phyloP scores from a whole-genome alignment of 192 early-diverging fungal species.

The Dispira parvispora region DNA sequence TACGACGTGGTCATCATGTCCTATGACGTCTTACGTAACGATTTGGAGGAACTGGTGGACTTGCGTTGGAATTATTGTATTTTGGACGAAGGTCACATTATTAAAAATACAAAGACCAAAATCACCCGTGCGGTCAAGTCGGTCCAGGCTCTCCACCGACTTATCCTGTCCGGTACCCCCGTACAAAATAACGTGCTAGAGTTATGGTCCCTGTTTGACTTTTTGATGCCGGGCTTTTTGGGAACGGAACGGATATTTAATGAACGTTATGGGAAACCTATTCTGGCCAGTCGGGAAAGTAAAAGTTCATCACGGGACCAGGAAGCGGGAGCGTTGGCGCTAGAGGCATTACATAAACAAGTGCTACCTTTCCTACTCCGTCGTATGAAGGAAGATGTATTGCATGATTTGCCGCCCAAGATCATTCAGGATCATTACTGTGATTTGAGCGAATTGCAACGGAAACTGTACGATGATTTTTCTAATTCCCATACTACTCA shows the following conservation, averaged over 20 bases:
- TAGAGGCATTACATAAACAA: constrained; percentile 90
- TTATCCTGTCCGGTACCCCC: constrained; percentile 94
- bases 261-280: constrained; percentile 84
- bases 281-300: constrained; percentile 75
- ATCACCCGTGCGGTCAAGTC: constrained; percentile 85
- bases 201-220: constrained; percentile 96
- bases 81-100: constrained; percentile 95
- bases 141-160: constrained; percentile 66
- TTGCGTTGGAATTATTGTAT: constrained; percentile 88
- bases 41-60: constrained; percentile 60
- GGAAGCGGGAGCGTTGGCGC: constrained; percentile 30
- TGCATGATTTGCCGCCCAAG: constrained; percentile 93
- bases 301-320: constrained; percentile 41
- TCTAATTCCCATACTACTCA: constrained; percentile 39
- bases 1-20: constrained; percentile 86
- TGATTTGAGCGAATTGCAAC: constrained; percentile 80
- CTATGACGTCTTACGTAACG: constrained; percentile 93
- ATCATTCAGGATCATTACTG: constrained; percentile 99
- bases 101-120: constrained; percentile 90
- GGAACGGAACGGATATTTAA: constrained; percentile 91
- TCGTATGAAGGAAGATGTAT: constrained; percentile 94
- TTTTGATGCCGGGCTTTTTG: constrained; percentile 96
- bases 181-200: constrained; percentile 97
- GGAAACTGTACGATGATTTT: constrained; percentile 87
- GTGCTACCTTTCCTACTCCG: constrained; percentile 90